Evolutionary conservation across 495 filamentous ascomycete species (phyloP).

Genomic region (Coniosporium apollinis): DNA sequence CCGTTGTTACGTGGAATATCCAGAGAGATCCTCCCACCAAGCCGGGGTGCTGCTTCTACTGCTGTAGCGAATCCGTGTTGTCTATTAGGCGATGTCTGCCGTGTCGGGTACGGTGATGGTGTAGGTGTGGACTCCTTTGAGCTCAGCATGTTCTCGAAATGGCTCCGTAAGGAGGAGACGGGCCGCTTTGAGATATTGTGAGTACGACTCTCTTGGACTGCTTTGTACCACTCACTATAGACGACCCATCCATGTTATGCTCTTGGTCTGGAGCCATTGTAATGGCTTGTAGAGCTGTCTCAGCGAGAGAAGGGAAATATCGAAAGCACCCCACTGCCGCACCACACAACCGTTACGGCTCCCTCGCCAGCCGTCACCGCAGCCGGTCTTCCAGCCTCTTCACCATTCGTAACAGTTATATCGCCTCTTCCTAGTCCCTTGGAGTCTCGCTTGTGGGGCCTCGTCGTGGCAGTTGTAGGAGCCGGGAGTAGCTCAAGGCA

Average conservation of each 20-base stretch:
- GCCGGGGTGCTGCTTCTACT: constrained; percentile 7
- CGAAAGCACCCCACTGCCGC: too few relatives aligned
- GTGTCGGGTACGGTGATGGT: constrained; percentile 23
- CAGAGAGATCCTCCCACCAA: constrained; percentile 14
- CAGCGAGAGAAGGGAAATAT: too few relatives aligned
- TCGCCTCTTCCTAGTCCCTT: too few relatives aligned
- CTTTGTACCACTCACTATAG: constrained; percentile 32
- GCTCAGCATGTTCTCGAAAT: constrained; percentile 76
- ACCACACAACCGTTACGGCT: too few relatives aligned
- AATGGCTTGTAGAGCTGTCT: constrained; percentile 1
- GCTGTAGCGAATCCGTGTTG: constrained; percentile 30
- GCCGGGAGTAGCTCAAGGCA: too few relatives aligned
- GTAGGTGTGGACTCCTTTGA: constrained; percentile 26
- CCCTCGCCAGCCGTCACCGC: too few relatives aligned
- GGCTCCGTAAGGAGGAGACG: constrained; percentile 80
- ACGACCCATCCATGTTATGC: constrained; percentile 37
- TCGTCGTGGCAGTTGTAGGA: too few relatives aligned
- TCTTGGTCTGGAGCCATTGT: constrained; percentile 14
- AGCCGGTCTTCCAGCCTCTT: too few relatives aligned
- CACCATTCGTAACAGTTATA: too few relatives aligned
- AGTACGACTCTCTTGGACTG: not conserved
- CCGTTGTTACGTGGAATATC: constrained; percentile 15
- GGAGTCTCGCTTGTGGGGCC: too few relatives aligned
- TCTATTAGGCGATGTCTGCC: constrained; percentile 32
- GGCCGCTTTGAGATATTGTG: constrained; percentile 30